A percentile compares a stretch with the other conserved stretches of the same genome.
Conservation (phyloP, 2,329 filamentous ascomycete species). For the Alternaria consortialis region DNA sequence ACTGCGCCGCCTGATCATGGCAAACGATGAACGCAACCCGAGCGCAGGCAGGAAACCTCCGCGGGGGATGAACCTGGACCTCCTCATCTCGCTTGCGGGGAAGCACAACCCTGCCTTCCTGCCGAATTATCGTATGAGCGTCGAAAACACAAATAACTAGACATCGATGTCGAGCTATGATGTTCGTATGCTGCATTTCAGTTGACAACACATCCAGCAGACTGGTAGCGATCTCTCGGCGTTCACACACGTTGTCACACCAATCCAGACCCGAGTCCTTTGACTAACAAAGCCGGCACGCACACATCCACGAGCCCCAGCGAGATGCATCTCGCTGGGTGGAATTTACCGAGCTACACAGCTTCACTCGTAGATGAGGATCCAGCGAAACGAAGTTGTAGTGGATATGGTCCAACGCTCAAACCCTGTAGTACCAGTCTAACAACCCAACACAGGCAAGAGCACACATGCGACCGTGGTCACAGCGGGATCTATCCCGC, state of each 20-base stretch:
- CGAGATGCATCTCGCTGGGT: neutral
- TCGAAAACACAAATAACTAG: conserved; percentile 12
- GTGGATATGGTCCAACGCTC: neutral
- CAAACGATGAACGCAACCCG: conserved; percentile 11
- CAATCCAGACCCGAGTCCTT: neutral
- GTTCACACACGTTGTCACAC: conserved; percentile 5
- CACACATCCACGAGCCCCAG: neutral
- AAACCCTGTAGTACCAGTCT: neutral
- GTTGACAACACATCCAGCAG: conserved; percentile 7
- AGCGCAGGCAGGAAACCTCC: conserved; percentile 5
- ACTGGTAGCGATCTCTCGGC: conserved; percentile 15
- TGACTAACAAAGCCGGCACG: neutral
- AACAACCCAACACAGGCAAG: neutral
- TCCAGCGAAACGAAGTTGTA: neutral
- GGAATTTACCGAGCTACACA: neutral
- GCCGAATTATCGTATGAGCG: conserved; percentile 12
- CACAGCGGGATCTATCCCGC: neutral
- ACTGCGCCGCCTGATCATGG: conserved; percentile 6
- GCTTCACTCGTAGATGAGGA: neutral
- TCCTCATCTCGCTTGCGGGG: conserved; percentile 21
- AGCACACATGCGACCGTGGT: neutral
- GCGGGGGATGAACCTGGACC: conserved; percentile 12
- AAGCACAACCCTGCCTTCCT: conserved; percentile 16
- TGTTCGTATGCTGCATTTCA: conserved; percentile 11
- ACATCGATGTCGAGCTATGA: conserved; percentile 9